Evolutionary conservation across 2,329 filamentous ascomycete species (phyloP), one percentile per base, ranked within the genome.

Genomic region (Cladosporium halotolerans): DNA sequence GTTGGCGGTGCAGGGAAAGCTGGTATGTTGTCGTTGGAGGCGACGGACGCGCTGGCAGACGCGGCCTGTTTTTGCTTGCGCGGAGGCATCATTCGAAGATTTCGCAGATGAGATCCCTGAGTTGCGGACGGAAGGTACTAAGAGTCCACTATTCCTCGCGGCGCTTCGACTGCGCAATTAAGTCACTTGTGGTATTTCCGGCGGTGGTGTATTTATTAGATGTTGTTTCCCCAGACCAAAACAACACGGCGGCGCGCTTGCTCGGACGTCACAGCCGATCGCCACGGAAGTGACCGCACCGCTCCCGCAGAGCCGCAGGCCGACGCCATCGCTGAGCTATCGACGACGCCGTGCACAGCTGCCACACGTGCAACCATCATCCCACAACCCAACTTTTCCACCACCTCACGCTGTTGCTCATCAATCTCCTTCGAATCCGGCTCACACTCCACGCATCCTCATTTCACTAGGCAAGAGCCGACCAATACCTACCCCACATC

Each of bases 1-100:
- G 52, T 13, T 38, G 33, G 14, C 1, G 45, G 41, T 9, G 36
- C 8, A 9, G n/a, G 13, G 36, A 9, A 14, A 11, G 32, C 13
- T 38, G 56, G 52, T 39, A 55, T 57, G 43, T 42, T 45, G 34
- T 48, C 45, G 54, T 55, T 46, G 32, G 52, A 52, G 3, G 55
- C 45, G 23, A 45, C 43, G 10, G 54, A 57, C 51, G 52, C 44
- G 50, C 34, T 53, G n/a, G 34, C 14, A 10, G 42, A 49, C 19
- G 31, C 40, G 39, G 28, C n/a, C 32, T 54, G 52, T 39, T 48
- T 48, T 23, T 48, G 52, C 39, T 54, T 48, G 14, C 38, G 40
- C 10, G 45, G 52, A 19, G 52, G 45, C 45, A 48, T 54, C 9
- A 8, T 10, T 34, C n/a, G 31, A 13, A 4, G 11, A 8, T 28